A percentile compares a stretch with the other conserved stretches of the same genome.
Conservation (phyloP, 1,139 yeast species). For the Yamadazyma triangularis region DNA sequence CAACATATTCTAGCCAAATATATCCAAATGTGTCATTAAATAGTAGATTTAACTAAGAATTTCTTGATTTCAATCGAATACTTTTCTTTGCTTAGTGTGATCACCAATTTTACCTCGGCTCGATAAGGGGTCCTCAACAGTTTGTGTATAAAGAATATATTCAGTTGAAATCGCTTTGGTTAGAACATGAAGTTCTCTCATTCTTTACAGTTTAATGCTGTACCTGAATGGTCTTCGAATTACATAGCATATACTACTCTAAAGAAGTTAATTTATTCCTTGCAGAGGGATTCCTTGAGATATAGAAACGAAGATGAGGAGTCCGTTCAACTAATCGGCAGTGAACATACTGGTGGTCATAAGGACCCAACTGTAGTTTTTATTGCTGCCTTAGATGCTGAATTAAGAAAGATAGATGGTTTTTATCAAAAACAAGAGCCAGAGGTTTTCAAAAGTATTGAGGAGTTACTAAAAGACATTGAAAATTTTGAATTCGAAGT, state of each 20-base stretch:
- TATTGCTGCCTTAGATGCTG: neutral
- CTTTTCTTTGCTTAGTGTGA: no score
- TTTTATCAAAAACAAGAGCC: neutral
- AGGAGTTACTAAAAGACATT: neutral
- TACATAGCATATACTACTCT: slow-evolving; percentile 64
- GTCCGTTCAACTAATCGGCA: slow-evolving; percentile 21
- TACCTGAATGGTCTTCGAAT: slow-evolving; percentile 73
- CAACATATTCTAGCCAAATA: no score
- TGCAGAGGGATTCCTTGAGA: slow-evolving; percentile 36
- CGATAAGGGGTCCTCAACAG: neutral
- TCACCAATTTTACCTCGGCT: neutral
- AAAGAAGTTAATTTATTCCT: slow-evolving; percentile 54
- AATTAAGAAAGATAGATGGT: neutral
- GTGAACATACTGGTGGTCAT: slow-evolving; percentile 17
- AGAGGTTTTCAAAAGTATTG: neutral
- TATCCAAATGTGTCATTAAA: no score
- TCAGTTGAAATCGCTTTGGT: no score
- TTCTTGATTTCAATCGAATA: no score
- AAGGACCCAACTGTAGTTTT: neutral
- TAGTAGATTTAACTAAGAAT: no score
- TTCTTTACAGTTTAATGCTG: slow-evolving; percentile 72
- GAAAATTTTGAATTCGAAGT: slow-evolving; percentile 34
- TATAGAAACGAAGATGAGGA: slow-evolving; percentile 14
- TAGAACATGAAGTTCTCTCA: slow-evolving; percentile 78
- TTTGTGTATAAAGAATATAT: no score